Base-by-base conservation (phyloP, 441 rosid genomes). In the Jatropha podagrica region DNA sequence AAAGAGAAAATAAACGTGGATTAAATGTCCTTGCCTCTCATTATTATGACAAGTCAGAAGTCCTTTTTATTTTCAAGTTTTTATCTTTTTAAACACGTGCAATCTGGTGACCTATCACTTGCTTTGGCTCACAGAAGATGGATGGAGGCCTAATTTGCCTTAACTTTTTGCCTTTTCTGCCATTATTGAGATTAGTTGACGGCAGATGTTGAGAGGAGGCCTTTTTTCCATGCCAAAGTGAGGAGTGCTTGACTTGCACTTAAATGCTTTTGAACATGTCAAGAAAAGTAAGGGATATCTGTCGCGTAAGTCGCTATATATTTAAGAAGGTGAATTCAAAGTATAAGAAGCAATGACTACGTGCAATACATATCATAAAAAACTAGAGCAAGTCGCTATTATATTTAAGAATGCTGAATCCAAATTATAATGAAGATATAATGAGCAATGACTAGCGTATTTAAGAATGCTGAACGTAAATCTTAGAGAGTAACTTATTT, bases 181-280 rank as follows among this genome's bases (percentile, higher is more conserved):
- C 51, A 46, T 37, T n/a, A 18, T 56, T 5, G 3, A 17, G 46
- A 20, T 49, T 5, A 49, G 23, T 51, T 46, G 71, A 48, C 23
- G 10, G 59, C 23, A 27, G 71, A 68, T 68, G 17, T 56, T 70
- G 48, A 52, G 44, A 55, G 41, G 60, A 69, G 61, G 44, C 54
- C 41, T 55, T 70, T 59, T 37, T 70, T 37, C 18, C 26, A 10
- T 17, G 52, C 15, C 11, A 48, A 14, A 10, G 10, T 51, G n/a
- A 42, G 37, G 12, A 56, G 23, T 2, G 32, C 9, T 59, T 60
- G 26, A 23, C 27, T 72, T 44, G 74, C 20, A 32, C 37, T 71
- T 13, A 0, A 15, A 12, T 58, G 40, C 23, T 58, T 56, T 32
- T 32, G 32, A 52, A 7, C 62, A 10, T 58, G 7, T 23, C 18